These are phyloP conservation scores for Akebia trifoliata DNA, from an alignment of 164 flowering plant genomes.

Conservation along the genomic window DNA sequence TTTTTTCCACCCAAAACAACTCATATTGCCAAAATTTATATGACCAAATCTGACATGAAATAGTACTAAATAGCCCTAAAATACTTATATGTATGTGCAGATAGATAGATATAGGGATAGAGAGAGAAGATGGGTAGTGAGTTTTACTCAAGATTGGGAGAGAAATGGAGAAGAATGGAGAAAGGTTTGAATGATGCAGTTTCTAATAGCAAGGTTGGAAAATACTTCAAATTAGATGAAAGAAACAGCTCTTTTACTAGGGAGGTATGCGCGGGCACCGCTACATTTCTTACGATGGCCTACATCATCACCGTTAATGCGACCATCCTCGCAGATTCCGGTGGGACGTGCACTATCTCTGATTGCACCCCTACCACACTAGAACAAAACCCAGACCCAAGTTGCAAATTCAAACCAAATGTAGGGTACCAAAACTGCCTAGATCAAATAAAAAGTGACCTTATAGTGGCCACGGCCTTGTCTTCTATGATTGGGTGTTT, in stretches of 20 bases:
- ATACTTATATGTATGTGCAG: too few relatives aligned
- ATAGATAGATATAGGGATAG: conserved; percentile 21
- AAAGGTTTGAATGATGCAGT: conserved; percentile 41
- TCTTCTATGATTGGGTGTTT: conserved; percentile 65
- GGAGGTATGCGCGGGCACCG: conserved; percentile 74
- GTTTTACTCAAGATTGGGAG: conserved; percentile 21
- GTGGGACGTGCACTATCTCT: conserved; percentile 58
- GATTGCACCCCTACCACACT: conserved; percentile 43
- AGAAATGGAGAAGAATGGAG: conserved; percentile 40
- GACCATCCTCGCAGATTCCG: conserved; percentile 71
- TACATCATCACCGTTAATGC: conserved; percentile 84
- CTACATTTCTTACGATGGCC: conserved; percentile 90
- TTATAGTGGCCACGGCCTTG: conserved; percentile 62
- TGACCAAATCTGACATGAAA: too few relatives aligned
- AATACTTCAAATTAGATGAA: conserved; percentile 67
- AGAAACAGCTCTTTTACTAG: conserved; percentile 62
- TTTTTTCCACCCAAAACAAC: too few relatives aligned
- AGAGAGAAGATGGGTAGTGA: conserved; percentile 28
- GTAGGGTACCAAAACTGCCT: conserved; percentile 59
- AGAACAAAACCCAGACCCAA: conserved; percentile 25
- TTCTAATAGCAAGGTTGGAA: conserved; percentile 52
- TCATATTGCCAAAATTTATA: too few relatives aligned
- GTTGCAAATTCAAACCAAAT: conserved; percentile 43
- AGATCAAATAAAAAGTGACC: conserved; percentile 52
- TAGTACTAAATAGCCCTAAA: too few relatives aligned